A percentile compares a stretch with the other conserved stretches of the same genome.
phyloP scores from a whole-genome alignment of 768 basidiomycete species.

The Kwoniella sp. region DNA sequence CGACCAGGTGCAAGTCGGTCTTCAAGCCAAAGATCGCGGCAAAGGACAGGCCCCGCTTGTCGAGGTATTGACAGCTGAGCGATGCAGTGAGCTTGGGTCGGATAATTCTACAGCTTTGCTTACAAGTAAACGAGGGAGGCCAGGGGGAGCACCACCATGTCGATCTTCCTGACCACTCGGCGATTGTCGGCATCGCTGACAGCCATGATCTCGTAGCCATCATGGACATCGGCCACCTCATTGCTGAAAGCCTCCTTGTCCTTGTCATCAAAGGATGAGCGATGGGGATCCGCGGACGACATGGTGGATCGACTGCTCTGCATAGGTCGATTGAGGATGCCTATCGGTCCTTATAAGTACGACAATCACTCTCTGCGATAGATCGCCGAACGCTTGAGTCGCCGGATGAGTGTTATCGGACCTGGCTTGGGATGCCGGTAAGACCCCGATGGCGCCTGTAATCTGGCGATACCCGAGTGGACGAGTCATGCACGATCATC shows the following conservation, averaged over 20 bases:
- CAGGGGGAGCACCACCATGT: slow-evolving; percentile 6
- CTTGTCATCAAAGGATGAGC: not conserved
- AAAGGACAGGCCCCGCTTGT: slow-evolving; percentile 7
- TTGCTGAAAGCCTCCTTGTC: not conserved
- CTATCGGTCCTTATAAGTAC: too few species aligned
- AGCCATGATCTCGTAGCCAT: not conserved
- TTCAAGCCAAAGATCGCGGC: slow-evolving; percentile 13
- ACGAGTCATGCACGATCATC: not conserved
- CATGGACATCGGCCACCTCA: not conserved
- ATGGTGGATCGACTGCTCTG: too few species aligned
- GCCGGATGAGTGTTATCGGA: not conserved
- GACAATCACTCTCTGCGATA: not conserved
- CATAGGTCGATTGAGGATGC: too few species aligned
- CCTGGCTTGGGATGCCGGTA: too few species aligned
- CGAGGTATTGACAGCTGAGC: slow-evolving; percentile 15
- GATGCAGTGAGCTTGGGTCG: not conserved
- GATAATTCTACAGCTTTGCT: not conserved
- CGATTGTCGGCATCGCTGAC: not conserved
- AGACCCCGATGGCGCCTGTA: too few species aligned
- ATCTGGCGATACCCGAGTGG: too few species aligned
- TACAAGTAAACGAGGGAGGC: slow-evolving; percentile 7
- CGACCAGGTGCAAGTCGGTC: slow-evolving; percentile 2
- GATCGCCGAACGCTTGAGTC: not conserved
- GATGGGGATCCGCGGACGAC: too few species aligned
- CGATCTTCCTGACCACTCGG: slow-evolving; percentile 8